phyloP scores from a whole-genome alignment of 2,329 filamentous ascomycete genomes.

The Simplicillium sp. region DNA sequence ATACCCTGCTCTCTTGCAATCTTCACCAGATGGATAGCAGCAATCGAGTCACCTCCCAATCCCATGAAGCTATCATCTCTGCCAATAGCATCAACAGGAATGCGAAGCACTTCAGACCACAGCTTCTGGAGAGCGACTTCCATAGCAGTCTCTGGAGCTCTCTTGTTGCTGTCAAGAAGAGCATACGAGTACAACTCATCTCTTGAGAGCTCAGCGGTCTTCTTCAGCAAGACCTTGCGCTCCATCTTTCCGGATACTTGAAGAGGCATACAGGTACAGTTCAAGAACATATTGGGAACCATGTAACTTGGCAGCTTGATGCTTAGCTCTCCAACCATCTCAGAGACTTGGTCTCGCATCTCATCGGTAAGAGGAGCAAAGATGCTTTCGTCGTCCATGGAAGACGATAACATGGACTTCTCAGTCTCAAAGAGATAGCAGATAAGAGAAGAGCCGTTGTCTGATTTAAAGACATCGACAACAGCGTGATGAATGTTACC shows the following conservation, averaged over 20 bases:
- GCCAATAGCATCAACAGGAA: background rate
- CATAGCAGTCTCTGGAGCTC: background rate
- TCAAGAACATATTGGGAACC: slow-evolving; percentile 34
- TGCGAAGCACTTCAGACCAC: background rate
- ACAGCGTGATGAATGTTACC: background rate
- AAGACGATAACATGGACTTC: no score
- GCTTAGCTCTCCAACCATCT: no score
- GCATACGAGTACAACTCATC: background rate
- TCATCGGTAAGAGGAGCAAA: background rate
- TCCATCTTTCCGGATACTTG: background rate
- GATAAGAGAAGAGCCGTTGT: no score
- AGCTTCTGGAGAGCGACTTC: background rate
- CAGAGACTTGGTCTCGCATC: background rate
- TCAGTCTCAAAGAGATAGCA: no score
- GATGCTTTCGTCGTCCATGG: no score
- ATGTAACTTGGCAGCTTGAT: background rate
- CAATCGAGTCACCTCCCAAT: background rate
- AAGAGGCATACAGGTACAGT: slow-evolving; percentile 28
- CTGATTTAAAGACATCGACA: slow-evolving; percentile 1
- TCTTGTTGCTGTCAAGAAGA: background rate
- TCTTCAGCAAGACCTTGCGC: background rate
- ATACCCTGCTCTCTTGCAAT: background rate
- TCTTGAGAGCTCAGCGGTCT: no score
- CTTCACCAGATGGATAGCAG: background rate
- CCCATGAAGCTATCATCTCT: background rate